Base-by-base conservation (phyloP, 1,139 yeast genomes). In the Taphrina deformans region DNA sequence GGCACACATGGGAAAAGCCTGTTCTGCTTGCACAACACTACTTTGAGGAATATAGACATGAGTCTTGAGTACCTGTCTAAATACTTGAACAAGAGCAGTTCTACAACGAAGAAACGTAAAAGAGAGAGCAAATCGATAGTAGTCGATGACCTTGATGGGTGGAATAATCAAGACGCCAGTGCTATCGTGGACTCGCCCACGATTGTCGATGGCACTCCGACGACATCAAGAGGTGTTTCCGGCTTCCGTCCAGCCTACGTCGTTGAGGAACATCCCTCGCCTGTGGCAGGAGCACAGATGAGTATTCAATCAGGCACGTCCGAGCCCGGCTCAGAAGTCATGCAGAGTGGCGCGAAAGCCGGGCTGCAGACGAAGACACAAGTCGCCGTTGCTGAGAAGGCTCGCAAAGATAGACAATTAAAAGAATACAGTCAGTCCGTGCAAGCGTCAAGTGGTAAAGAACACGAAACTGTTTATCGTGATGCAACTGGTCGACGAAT, bases 401-500 rank as follows among this genome's bases (percentile, higher is more conserved):
- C 70, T 23, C 71, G 68, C 3, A 75, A 76, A 62, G 72, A 72
- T 48, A 70, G 71, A 16, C 78, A 3, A 55, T 55, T 62, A 14
- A 33, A n/a, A 50, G 55, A 58, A 65, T 59, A 38, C 67, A 61
- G 18, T 65, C 68, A 10, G 62, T 60, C 66, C 27, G 52, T 65
- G 69, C 69, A 1, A 55, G 48, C 7, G 65, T 68, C 18, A 64
- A 67, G 31, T 50, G 55, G 26, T 21, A 61, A 44, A 62, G 64
- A 33, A 27, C 67, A 35, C 16, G 78, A 79, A 59, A 85, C 89
- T 0, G 79, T 86, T 0, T 83, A 83, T 71, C 79, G 93, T 77
- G 90, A 87, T 72, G 76, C 79, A 2, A 72, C 79, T 1, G 92
- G 92, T 6, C 77, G 82, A 44, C 77, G 77, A 48, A 76, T 85